A percentile compares a stretch with the other conserved stretches of the same genome.
phyloP scores from a whole-genome alignment of 1,139 yeast genomes.

The Pichia sp. region DNA sequence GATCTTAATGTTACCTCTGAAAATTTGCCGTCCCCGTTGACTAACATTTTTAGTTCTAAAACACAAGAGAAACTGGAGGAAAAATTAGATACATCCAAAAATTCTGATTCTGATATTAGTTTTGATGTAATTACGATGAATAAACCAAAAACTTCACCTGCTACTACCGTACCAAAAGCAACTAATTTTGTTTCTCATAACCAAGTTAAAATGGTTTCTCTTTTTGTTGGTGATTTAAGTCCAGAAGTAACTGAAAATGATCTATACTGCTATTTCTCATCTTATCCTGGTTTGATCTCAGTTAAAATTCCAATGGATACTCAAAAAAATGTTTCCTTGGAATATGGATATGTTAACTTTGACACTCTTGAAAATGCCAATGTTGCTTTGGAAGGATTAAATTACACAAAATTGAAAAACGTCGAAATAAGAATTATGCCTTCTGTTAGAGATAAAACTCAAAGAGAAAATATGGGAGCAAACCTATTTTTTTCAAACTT shows the following conservation, averaged over 20 bases:
- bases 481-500: slow-evolving; percentile 35
- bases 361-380: slow-evolving; percentile 31
- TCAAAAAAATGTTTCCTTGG: slow-evolving; percentile 34
- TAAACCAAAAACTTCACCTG: not conserved
- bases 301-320: slow-evolving; percentile 40
- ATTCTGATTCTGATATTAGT: slow-evolving; percentile 12
- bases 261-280: slow-evolving; percentile 31
- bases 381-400: slow-evolving; percentile 37
- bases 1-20: too few species aligned
- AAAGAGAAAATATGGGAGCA: slow-evolving; percentile 30
- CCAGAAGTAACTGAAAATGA: slow-evolving; percentile 33
- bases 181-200: not conserved
- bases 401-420: slow-evolving; percentile 34
- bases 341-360: slow-evolving; percentile 48
- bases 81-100: not conserved
- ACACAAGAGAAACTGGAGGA: not conserved
- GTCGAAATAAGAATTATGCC: slow-evolving; percentile 48
- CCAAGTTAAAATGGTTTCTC: slow-evolving; percentile 22
- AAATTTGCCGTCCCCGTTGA: too few species aligned
- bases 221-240: slow-evolving; percentile 45
- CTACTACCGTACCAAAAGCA: not conserved
- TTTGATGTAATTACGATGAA: slow-evolving; percentile 12
- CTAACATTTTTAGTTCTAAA: too few species aligned
- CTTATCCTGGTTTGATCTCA: slow-evolving; percentile 35
- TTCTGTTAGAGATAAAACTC: slow-evolving; percentile 34